phyloP scores from a whole-genome alignment of 2,329 filamentous ascomycete species.

The Beauveria sp. region DNA sequence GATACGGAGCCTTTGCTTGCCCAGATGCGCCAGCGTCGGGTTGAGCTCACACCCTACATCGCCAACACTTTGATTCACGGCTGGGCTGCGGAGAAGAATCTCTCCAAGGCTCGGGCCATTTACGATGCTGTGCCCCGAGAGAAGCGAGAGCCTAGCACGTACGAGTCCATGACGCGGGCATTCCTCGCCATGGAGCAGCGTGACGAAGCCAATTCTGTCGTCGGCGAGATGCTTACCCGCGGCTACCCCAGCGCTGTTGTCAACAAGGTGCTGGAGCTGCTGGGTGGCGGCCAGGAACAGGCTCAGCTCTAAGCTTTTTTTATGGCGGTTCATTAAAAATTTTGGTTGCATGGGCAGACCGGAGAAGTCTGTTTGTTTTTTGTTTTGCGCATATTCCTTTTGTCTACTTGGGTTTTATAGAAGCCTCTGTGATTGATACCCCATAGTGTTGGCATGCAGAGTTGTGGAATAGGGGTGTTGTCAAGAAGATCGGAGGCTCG shows the following conservation, averaged over 20 bases:
- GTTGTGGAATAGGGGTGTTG: slow-evolving; percentile 1
- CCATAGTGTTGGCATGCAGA: slow-evolving; percentile 15
- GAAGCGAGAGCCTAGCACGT: slow-evolving; percentile 91
- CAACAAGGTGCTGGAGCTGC: slow-evolving; percentile 86
- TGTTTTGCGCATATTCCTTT: slow-evolving; percentile 15
- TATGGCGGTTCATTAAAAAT: not conserved
- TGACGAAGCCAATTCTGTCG: slow-evolving; percentile 65
- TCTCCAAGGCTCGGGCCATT: slow-evolving; percentile 68
- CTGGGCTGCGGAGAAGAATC: slow-evolving; percentile 80
- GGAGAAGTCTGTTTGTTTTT: not conserved
- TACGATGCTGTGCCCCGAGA: slow-evolving; percentile 71
- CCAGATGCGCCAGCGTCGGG: slow-evolving; percentile 64
- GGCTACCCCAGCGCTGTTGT: slow-evolving; percentile 90
- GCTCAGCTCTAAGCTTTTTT: slow-evolving; percentile 12
- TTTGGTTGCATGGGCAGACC: slow-evolving; percentile 3
- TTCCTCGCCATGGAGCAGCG: slow-evolving; percentile 80
- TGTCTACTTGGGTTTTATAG: slow-evolving; percentile 14
- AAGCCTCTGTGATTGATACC: slow-evolving; percentile 24
- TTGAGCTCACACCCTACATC: slow-evolving; percentile 93
- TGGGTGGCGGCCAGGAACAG: slow-evolving; percentile 51
- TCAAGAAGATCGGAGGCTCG: slow-evolving; percentile 10
- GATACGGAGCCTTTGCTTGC: slow-evolving; percentile 67
- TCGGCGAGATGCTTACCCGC: slow-evolving; percentile 81
- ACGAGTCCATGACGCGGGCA: slow-evolving; percentile 95
- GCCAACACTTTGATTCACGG: slow-evolving; percentile 97